Evolutionary conservation across 73 alveolate species (phyloP).

Genomic region (Paramecium biaurelia): DNA sequence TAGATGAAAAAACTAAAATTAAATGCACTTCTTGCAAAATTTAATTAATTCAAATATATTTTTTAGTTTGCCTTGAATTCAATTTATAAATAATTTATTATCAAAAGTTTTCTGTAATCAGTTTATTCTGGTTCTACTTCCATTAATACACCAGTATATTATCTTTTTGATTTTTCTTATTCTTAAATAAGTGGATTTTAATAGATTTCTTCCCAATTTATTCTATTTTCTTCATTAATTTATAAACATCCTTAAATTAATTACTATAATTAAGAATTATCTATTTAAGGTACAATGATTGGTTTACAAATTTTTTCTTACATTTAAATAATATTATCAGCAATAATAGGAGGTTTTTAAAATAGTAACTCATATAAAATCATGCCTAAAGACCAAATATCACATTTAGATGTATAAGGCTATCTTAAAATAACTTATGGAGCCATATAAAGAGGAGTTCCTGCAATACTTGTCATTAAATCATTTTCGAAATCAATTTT

Average conservation of each 20-base stretch:
- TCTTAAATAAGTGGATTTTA: background rate
- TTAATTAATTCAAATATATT: background rate
- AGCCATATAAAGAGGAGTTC: constrained; percentile 60
- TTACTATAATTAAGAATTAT: background rate
- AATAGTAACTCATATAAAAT: constrained; percentile 31
- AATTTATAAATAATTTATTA: background rate
- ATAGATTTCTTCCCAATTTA: background rate
- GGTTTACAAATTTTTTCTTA: background rate
- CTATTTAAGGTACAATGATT: background rate
- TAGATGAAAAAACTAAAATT: background rate
- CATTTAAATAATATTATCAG: background rate
- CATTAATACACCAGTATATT: background rate
- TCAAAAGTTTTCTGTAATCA: background rate
- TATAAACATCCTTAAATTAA: background rate
- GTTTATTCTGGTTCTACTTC: background rate
- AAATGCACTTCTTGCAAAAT: constrained; percentile 12
- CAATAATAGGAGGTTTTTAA: constrained; percentile 32
- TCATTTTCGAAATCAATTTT: background rate
- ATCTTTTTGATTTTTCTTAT: background rate
- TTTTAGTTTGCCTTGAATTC: background rate
- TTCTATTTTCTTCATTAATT: background rate
- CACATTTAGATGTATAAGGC: constrained; percentile 53
- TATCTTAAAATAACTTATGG: constrained; percentile 38
- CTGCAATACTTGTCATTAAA: constrained; percentile 22
- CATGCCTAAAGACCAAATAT: constrained; percentile 57